Percentiles rank a stretch among this genome's conserved stretches.
Evolutionary conservation across 345 rosid species (phyloP).

Genomic region (Dimocarpus longan): DNA sequence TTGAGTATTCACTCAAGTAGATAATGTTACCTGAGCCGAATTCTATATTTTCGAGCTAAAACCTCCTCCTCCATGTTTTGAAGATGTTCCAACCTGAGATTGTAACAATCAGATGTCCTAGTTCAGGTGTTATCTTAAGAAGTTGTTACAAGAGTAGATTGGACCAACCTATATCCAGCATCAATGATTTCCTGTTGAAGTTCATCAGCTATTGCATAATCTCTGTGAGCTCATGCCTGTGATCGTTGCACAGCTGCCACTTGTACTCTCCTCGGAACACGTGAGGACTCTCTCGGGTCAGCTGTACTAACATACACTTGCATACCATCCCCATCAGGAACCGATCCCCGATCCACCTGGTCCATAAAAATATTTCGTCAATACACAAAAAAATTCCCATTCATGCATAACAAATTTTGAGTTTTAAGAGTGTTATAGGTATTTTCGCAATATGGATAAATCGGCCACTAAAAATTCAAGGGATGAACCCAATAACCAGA

Average conservation of each 20-base stretch:
- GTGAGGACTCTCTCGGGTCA: constrained; percentile 61
- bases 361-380: constrained; percentile 26
- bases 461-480: too few species aligned
- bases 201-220: constrained; percentile 60
- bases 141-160: not conserved
- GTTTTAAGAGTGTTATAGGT: constrained; percentile 6
- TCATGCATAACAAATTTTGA: not conserved
- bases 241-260: constrained; percentile 59
- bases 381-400: not conserved
- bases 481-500: too few species aligned
- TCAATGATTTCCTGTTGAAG: constrained; percentile 60
- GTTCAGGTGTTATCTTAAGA: not conserved
- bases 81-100: constrained; percentile 39
- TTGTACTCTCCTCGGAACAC: constrained; percentile 60
- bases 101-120: not conserved
- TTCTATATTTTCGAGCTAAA: constrained; percentile 73
- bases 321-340: constrained; percentile 84
- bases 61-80: constrained; percentile 51
- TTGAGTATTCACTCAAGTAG: not conserved
- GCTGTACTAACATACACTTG: constrained; percentile 63
- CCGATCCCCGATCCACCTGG: constrained; percentile 76
- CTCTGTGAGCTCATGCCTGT: constrained; percentile 56
- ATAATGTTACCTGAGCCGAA: constrained; percentile 55
- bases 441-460: too few species aligned
- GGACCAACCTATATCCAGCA: constrained; percentile 67